Base-by-base conservation (phyloP, 352 stramenopile genomes). In the Phytopythium sindhum region DNA sequence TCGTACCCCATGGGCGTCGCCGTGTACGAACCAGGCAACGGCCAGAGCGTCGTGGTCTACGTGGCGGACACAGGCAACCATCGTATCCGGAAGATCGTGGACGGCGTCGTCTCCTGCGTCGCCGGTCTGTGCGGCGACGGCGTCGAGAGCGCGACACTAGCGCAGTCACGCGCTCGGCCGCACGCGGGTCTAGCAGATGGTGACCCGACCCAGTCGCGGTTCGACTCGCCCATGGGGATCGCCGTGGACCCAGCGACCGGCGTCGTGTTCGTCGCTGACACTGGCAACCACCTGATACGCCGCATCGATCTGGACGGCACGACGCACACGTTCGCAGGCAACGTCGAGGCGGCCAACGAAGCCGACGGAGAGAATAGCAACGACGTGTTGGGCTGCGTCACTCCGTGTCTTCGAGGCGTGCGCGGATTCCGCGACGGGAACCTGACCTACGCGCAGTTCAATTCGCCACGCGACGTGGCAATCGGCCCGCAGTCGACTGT, bases 271-370 rank as follows among this genome's bases (percentile, higher is more conserved):
- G 95, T 99, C 4, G 96, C 96, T 0, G 97, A 99, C 66, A 98
- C 93, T 10, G 94, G 97, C 39, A 99, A 99, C 65, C 90, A 98
- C 65, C 68, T 98, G 4, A 85, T 99, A 33, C 80, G 97, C 12
- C 73, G 78, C 23, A 84, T 98, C 41, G 78, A 82, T 59, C 93
- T 61, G 1, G 66, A 86, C 48, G 80, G 86, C 41, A 83, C 70
- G 5, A 92, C 78, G 11, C 78, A 74, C 21, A 95, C 86, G 15
- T 50, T 95, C 12, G 86, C 86, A 41, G 86, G 86, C 4, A 81
- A 68, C 17, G 78, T 93, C 8, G 72, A 65, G 17, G 69, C 77
- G 21, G 87, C 80, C 47, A 70, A 73, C 37, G 83, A 86, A 48
- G 76, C 84, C 10, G 78, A 80, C 31, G 96, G 87, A 5, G 74